Evolutionary conservation across 2,329 filamentous ascomycete genomes (phyloP), one percentile per base, ranked within the genome.

Genomic region (Nemania serpens): DNA sequence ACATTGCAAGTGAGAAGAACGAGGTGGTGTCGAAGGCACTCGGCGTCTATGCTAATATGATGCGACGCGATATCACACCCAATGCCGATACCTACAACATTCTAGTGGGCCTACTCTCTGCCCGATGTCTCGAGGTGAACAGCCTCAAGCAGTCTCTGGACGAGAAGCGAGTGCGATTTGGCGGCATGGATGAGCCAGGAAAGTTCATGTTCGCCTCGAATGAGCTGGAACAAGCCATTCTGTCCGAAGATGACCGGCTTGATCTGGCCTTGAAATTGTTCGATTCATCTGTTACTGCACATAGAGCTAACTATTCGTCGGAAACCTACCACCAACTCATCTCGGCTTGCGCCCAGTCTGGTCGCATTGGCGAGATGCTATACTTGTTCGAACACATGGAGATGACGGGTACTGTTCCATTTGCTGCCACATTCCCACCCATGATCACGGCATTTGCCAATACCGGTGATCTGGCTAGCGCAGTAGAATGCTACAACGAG

Each of bases 1-100:
- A 91, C 68, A 84, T 97, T 17, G 91, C 93, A 7, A 82, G 83
- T 22, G 88, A 91, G 75, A 90, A 88, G 75, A 89, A 90, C 55
- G 90, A 96, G 77, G 87, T 95, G 54, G 91, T 96, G 13, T 89
- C 92, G 63, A 96, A 96, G 79, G 93, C 92, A 5, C 83, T 98
- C 54, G 93, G 97, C 78, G 91, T 99, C 54, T 99, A 98, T 75
- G 90, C 93, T 15, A 93, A 98, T 74, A 98, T 99, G 95, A 87
- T 97, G 68, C 88, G 89, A 66, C 90, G 93, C 66, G 89, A 89
- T 68, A 88, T 98, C 22, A 79, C 84, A 18, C 93, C 94, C 7
- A 89, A 97, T 74, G 87, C 88, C 55, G 86, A 90, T 59, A 98
- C 94, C 0, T 98, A 96, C 77, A 88, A 92, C 72, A 93, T 93